These are phyloP conservation scores for Puccinia polysora DNA, from an alignment of 1,284 basidiomycete genomes.

Conservation along the genomic window DNA sequence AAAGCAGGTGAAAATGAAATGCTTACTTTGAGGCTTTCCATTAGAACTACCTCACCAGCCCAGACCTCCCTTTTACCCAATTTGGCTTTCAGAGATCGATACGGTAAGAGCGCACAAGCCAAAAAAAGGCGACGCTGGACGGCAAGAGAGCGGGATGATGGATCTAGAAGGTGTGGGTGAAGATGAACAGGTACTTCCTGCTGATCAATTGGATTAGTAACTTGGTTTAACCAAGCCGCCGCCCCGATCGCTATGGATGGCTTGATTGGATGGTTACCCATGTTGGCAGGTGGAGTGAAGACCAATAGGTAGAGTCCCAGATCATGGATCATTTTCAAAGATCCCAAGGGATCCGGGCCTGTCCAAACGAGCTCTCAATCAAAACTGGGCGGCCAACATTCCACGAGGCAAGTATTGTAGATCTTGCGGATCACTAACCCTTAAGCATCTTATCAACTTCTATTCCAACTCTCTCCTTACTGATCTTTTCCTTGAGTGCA, in stretches of 20 bases:
- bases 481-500: conserved; percentile 50
- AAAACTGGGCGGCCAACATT: neutral
- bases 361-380: neutral
- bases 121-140: conserved; percentile 23
- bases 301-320: conserved; percentile 20
- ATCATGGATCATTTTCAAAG: conserved; percentile 26
- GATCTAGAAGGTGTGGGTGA: neutral
- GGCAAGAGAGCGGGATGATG: neutral
- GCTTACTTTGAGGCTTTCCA: conserved; percentile 37
- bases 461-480: conserved; percentile 52
- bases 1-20: neutral
- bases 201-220: neutral
- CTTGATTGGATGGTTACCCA: neutral
- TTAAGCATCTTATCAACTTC: conserved; percentile 55
- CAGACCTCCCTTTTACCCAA: conserved; percentile 16
- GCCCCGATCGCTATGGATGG: neutral
- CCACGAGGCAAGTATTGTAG: neutral
- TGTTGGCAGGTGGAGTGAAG: conserved; percentile 6
- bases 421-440: conserved; percentile 56
- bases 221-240: neutral
- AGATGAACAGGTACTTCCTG: neutral
- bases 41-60: conserved; percentile 18
- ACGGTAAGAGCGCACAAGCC: conserved; percentile 24
- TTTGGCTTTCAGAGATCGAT: neutral
- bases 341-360: conserved; percentile 49